Evolutionary conservation across 768 basidiomycete genomes (phyloP).

Genomic region (Amanita pseudoporphyria): DNA sequence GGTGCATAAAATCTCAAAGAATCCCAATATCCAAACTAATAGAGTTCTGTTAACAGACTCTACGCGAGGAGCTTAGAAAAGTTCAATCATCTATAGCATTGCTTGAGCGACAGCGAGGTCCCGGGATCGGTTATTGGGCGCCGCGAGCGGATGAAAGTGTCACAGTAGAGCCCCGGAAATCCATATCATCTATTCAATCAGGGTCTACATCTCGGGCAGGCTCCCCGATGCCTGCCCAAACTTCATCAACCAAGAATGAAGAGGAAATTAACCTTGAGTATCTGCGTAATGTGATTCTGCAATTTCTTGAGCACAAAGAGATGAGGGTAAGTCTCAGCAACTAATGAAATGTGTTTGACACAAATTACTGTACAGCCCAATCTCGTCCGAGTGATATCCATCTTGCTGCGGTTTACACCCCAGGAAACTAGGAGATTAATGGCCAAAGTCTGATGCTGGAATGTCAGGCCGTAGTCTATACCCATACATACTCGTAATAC

Average conservation of each 20-base stretch:
- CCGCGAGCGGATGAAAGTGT: conserved; percentile 27
- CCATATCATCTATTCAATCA: conserved; percentile 21
- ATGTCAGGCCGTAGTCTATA: too few species aligned
- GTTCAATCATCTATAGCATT: conserved; percentile 89
- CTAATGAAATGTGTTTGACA: not conserved
- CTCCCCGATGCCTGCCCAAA: conserved; percentile 25
- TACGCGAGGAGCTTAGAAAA: conserved; percentile 92
- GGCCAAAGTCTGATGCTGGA: conserved; percentile 55
- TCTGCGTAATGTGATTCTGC: conserved; percentile 88
- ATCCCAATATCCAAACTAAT: conserved; percentile 2
- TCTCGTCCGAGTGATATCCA: conserved; percentile 84
- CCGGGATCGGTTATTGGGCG: conserved; percentile 91
- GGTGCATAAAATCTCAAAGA: conserved; percentile 30
- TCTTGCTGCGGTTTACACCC: conserved; percentile 90
- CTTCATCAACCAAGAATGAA: conserved; percentile 40
- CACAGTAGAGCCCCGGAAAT: conserved; percentile 31
- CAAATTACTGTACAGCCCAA: conserved; percentile 48
- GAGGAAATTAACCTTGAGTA: conserved; percentile 97
- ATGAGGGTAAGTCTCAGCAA: conserved; percentile 70
- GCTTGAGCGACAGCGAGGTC: conserved; percentile 84
- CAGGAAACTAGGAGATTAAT: conserved; percentile 86
- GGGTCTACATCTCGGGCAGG: conserved; percentile 25
- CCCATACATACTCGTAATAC: too few species aligned
- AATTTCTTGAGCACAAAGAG: conserved; percentile 97
- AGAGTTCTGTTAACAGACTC: conserved; percentile 38